phyloP scores from a whole-genome alignment of 1,284 basidiomycete species.

The Takashimella tepidaria region DNA sequence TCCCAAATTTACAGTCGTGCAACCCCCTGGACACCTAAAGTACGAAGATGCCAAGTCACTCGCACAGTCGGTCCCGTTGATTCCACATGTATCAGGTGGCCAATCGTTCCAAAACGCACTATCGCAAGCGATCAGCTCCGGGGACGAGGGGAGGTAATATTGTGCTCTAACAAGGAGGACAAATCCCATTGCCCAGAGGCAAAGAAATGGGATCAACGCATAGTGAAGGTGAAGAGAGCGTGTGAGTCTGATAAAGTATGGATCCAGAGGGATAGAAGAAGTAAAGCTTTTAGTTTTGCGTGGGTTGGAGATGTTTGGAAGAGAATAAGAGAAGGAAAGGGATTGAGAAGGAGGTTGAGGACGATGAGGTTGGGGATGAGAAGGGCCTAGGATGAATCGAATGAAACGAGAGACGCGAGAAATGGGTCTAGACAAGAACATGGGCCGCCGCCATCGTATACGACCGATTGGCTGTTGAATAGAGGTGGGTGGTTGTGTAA shows the following conservation, averaged over 20 bases:
- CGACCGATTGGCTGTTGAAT: too few species aligned
- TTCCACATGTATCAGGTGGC: slow-evolving; percentile 41
- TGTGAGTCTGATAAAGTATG: background rate
- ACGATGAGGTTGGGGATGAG: background rate
- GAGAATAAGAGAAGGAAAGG: background rate
- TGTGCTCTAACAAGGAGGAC: slow-evolving; percentile 36
- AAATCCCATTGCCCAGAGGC: slow-evolving; percentile 28
- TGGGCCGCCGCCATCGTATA: too few species aligned
- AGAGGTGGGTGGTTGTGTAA: too few species aligned
- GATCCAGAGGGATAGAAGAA: slow-evolving; percentile 3
- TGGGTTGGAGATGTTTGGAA: too few species aligned
- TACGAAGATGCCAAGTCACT: slow-evolving; percentile 13
- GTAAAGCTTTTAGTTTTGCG: too few species aligned
- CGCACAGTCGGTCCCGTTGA: slow-evolving; percentile 28
- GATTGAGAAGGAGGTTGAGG: background rate
- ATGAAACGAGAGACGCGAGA: background rate
- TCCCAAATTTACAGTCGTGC: slow-evolving; percentile 28
- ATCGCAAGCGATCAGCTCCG: slow-evolving; percentile 28
- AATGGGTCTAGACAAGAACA: background rate
- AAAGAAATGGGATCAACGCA: slow-evolving; percentile 21
- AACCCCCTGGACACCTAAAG: slow-evolving; percentile 41
- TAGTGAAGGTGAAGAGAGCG: slow-evolving; percentile 1
- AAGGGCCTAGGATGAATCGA: slow-evolving; percentile 9
- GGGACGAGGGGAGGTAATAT: slow-evolving; percentile 27
- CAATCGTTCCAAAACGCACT: slow-evolving; percentile 32